Evolutionary conservation across 371 early-diverging fungal species (phyloP), one percentile per base, ranked within the genome.

Genomic region (Cokeromyces recurvatus): DNA sequence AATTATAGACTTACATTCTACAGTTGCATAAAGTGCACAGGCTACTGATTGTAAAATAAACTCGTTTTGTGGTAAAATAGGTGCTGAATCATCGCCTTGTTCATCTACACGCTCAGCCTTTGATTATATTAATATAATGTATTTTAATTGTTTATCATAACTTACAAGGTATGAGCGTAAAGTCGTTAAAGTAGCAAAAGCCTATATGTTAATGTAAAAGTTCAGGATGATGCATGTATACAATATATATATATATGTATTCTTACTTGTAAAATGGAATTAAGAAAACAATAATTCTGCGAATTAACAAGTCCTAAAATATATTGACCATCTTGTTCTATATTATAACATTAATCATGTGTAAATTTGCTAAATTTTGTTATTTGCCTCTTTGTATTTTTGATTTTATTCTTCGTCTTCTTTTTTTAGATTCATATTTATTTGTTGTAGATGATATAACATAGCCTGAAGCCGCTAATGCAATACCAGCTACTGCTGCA

Each of bases 271-370:
- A 92, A 57, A 7, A 91, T 89, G 16, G 86, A 81, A 64, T 93
- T 93, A 53, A 92, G 70, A 55, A 93, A 94, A 70, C 94, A 94
- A 34, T 91, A 85, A 61, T 94, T 94, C 27, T 92, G 92, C 22
- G 83, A 67, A 53, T 94, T 94, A 32, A 83, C 71, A 23, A 94
- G 72, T 5, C 94, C 94, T 43, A 70, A 60, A 25, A 81, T 60
- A 39, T 62, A 74, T 34, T 54, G 53, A 6, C 63, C 74, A 55
- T 74, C 74, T 20, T 71, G 72, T 43, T 74, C 74, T 72, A 37
- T 11, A 34, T 34, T n/a, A 14, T 34, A 29, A 29, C 5, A 29
- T 5, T 8, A 29, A 29, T 29, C 11, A 11, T 29, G 29, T 29
- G 11, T 29, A 11, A 29, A 11, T 11, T 29, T 5, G 29, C 8